Base-by-base conservation (phyloP, 2,329 filamentous ascomycete genomes). In the Pseudogymnoascus sp. region DNA sequence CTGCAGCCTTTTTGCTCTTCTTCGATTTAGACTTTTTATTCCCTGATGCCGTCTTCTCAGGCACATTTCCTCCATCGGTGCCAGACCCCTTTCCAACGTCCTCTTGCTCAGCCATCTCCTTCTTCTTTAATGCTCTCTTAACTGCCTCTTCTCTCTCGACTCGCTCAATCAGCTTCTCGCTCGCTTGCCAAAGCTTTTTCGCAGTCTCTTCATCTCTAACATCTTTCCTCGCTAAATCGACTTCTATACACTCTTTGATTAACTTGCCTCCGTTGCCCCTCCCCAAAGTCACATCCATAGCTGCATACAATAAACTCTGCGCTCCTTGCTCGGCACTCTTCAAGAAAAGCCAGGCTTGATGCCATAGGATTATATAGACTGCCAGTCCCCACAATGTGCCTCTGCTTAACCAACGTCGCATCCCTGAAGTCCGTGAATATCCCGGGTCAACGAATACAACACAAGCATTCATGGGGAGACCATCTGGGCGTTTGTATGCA, bases 381-480 rank as follows among this genome's bases (percentile, higher is more conserved):
- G 87, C 74, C 19, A 99, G 79, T 0, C 93, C 93, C 82, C 86
- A 87, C 0, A 99, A 79, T 2, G 90, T 90, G 6, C 95, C 95
- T 33, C 91, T 83, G 0, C 90, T 92, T 28, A 99, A 78, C 88
- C 92, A 98, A 64, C 92, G 84, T 50, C 91, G 84, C 76, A 88
- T 96, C 1, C 95, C 93, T 0, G 93, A 91, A 7, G 93, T 98
- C 61, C 95, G 86, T 24, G 87, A 84, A 67, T 88, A 85, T 19
- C 95, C 93, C 0, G 95, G 95, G 70, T 99, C 93, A 2, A 93
- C 90, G 64, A 96, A 83, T 60, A 96, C 80, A 53, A 97, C 91
- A 35, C 90, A 85, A 3, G 92, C 83, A 68, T 91, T 96, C 79
- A 88, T 89, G 0, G 91, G 91, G 59, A 90, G 79, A 66, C 88